Conservation (phyloP, 352 stramenopile genomes). For the Phytophthora chlamydospora region DNA sequence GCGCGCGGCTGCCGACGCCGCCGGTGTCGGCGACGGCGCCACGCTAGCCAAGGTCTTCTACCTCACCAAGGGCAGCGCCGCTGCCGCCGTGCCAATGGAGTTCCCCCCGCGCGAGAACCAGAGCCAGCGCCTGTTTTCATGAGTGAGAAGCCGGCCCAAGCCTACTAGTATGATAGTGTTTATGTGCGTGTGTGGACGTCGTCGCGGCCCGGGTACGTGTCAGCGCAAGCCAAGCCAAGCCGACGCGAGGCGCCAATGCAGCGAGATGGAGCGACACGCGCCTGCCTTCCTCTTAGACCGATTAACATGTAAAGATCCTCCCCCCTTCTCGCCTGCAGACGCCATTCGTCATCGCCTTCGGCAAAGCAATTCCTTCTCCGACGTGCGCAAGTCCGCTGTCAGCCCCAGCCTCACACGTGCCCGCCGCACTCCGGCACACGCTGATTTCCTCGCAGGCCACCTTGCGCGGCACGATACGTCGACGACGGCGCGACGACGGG, state of each 20-base stretch:
- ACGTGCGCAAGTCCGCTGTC: slow-evolving; percentile 1
- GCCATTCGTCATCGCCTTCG: not conserved
- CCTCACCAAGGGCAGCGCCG: slow-evolving; percentile 36
- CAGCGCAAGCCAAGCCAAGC: not conserved
- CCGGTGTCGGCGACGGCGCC: slow-evolving; percentile 20
- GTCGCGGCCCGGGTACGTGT: not conserved
- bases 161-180: slow-evolving; percentile 36
- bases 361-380: slow-evolving; percentile 12
- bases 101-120: slow-evolving; percentile 45
- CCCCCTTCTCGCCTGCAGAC: not conserved
- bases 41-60: slow-evolving; percentile 47
- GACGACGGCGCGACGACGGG: not conserved
- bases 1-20: slow-evolving; percentile 30
- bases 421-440: not conserved
- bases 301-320: slow-evolving; percentile 27
- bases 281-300: slow-evolving; percentile 14
- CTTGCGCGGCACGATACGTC: slow-evolving; percentile 1
- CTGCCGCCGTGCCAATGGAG: slow-evolving; percentile 41
- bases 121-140: slow-evolving; percentile 40
- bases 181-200: slow-evolving; percentile 25
- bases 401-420: not conserved
- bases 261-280: slow-evolving; percentile 2
- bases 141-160: slow-evolving; percentile 1
- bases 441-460: slow-evolving; percentile 22
- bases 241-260: slow-evolving; percentile 3